Percentiles rank a stretch among this genome's conserved stretches.
Evolutionary conservation across 1,284 basidiomycete species (phyloP).

Genomic region (Nidula niveotomentosa): DNA sequence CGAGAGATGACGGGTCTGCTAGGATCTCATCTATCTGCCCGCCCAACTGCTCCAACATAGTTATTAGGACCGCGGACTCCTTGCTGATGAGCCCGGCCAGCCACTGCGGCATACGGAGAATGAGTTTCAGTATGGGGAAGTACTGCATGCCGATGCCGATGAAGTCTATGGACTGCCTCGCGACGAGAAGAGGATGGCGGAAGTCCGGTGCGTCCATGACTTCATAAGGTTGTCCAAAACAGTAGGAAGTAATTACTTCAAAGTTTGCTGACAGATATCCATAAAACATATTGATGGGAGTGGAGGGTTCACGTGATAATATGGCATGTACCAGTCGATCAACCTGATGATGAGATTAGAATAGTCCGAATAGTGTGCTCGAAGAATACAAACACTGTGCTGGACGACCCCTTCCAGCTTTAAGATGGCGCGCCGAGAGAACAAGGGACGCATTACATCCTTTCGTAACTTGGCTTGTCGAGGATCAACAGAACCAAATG

Average conservation of each 20-base stretch:
- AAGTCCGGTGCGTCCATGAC: conserved; percentile 20
- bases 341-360: conserved; percentile 10
- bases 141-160: conserved; percentile 20
- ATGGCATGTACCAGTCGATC: conserved; percentile 13
- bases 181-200: conserved; percentile 19
- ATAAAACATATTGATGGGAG: conserved; percentile 13
- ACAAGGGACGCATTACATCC: conserved; percentile 25
- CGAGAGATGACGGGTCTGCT: conserved; percentile 17
- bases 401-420: conserved; percentile 24
- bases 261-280: conserved; percentile 16
- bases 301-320: conserved; percentile 5
- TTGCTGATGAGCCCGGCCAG: conserved; percentile 10
- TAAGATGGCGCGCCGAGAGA: conserved; percentile 27
- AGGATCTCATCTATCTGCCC: conserved; percentile 20
- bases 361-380: no score
- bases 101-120: conserved; percentile 13
- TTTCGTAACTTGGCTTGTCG: conserved; percentile 21
- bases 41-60: conserved; percentile 10
- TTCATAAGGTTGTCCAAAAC: conserved; percentile 19
- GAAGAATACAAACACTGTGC: conserved; percentile 16
- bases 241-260: conserved; percentile 26
- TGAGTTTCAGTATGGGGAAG: conserved; percentile 20
- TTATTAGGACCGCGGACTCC: conserved; percentile 2
- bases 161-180: conserved; percentile 14
- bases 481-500: conserved; percentile 20